Base-by-base conservation (phyloP, 2,329 filamentous ascomycete genomes). In the Xylariaceae sp. region DNA sequence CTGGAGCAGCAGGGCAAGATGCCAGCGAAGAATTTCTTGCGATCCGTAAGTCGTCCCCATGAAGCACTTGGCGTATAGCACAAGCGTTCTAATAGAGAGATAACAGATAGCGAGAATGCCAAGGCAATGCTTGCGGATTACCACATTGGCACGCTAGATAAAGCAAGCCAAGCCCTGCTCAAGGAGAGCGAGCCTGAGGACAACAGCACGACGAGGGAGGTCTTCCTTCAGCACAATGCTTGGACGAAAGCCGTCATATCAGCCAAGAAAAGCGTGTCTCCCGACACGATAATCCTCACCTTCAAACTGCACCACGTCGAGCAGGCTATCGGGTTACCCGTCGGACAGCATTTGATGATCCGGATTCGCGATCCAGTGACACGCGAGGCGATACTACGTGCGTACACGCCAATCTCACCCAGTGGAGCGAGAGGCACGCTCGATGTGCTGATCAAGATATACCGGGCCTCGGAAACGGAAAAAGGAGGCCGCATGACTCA, bases 81-180 rank as follows among this genome's bases (percentile, higher is more conserved):
- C 51, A 66, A 39, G 13, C 17, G 17, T 18, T 10, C 34, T 52
- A 42, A 51, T 54, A 44, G 57, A 44, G 23, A 23, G 9, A 6
- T 8, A n/a, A 58, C 69, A 93, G 90, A 96, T 72, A 92, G 88
- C 71, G 92, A 96, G 76, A 96, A 89, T 13, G 92, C 92, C 39
- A 96, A 95, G 75, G 82, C 81, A 15, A 96, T 96, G 91, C 92
- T 97, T 88, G 82, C 83, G 9, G 75, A 81, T 50, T 95, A 96
- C 70, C 92, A 97, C 73, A 86, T 97, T 64, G 92, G 92, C 54
- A 85, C 85, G 0, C 81, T 96, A 10, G 84, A 89, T 66, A 76
- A 84, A 64, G 77, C 77, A 17, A 83, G 86, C 1, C 77, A 79
- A 4, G 76, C 78, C 45, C 70, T 78, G 0, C 79, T 94, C 2